Evolutionary conservation across 495 filamentous ascomycete genomes (phyloP).

Genomic region (Stereocaulon alpinum): DNA sequence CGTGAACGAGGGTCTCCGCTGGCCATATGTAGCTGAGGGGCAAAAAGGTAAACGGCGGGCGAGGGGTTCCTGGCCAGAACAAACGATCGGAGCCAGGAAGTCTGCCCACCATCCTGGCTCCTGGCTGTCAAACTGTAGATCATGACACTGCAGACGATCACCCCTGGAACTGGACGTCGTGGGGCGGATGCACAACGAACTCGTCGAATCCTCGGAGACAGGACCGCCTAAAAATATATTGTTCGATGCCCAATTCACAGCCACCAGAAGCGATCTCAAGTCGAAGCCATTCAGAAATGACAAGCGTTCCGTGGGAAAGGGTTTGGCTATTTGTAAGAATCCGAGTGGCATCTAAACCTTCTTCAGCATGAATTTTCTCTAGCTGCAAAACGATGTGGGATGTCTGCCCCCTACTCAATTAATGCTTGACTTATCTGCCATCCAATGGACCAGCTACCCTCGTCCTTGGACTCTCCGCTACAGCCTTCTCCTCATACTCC

Average conservation of each 20-base stretch:
- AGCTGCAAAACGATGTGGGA: constrained; percentile 13
- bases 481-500: neutral
- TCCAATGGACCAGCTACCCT: constrained; percentile 2
- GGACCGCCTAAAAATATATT: neutral
- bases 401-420: constrained; percentile 8
- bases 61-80: neutral
- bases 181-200: neutral
- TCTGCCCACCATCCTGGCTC: neutral
- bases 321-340: neutral
- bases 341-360: constrained; percentile 7
- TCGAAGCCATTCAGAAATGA: neutral
- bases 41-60: neutral
- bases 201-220: neutral
- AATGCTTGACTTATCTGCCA: constrained; percentile 1
- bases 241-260: neutral
- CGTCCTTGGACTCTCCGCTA: neutral
- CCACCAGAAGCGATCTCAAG: neutral
- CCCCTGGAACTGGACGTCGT: neutral
- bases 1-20: too few species aligned
- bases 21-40: neutral
- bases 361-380: constrained; percentile 11
- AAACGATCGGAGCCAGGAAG: neutral
- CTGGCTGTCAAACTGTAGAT: neutral
- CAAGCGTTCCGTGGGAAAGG: neutral
- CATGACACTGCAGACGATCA: neutral